These are phyloP conservation scores for Domatiomyces globalis DNA, from an alignment of 2,329 filamentous ascomycete genomes.

Conservation along the genomic window DNA sequence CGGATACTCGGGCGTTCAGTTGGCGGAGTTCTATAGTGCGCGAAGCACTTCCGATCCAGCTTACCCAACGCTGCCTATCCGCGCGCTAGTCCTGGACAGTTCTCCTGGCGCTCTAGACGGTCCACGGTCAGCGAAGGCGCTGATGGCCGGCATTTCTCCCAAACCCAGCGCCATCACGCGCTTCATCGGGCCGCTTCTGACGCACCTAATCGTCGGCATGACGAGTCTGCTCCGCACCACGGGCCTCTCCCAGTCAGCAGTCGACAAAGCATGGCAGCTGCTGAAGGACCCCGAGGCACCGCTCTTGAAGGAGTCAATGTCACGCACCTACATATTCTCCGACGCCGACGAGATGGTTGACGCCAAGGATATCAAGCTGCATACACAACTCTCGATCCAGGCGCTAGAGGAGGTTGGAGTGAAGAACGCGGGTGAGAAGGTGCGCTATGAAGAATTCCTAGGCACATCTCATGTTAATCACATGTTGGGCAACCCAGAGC, in stretches of 20 bases:
- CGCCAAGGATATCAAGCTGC: constrained; percentile 35
- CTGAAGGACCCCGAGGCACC: constrained; percentile 22
- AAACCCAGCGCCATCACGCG: constrained; percentile 5
- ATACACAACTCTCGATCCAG: constrained; percentile 31
- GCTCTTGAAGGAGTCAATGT: constrained; percentile 30
- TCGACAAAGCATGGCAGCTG: constrained; percentile 20
- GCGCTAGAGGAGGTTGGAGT: constrained; percentile 23
- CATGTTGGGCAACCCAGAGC: constrained; percentile 29
- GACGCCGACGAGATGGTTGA: constrained; percentile 36
- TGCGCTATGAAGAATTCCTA: constrained; percentile 35
- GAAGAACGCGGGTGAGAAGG: constrained; percentile 9
- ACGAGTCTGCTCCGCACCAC: constrained; percentile 25
- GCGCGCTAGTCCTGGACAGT: constrained; percentile 38
- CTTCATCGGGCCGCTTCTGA: constrained; percentile 1
- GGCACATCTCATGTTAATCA: constrained; percentile 40
- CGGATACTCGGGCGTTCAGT: constrained; percentile 27
- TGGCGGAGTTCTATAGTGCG: constrained; percentile 24
- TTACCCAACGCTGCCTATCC: constrained; percentile 32
- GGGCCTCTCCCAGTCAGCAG: constrained; percentile 21
- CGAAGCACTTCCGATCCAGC: neutral
- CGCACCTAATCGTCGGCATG: constrained; percentile 20
- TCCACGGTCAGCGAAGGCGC: constrained; percentile 1
- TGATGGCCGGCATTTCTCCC: constrained; percentile 1
- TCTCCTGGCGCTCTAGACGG: constrained; percentile 8
- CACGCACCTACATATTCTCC: constrained; percentile 41